Evolutionary conservation across 345 rosid genomes (phyloP), one percentile per base, ranked within the genome.

Genomic region (Pugionium dolabratum): DNA sequence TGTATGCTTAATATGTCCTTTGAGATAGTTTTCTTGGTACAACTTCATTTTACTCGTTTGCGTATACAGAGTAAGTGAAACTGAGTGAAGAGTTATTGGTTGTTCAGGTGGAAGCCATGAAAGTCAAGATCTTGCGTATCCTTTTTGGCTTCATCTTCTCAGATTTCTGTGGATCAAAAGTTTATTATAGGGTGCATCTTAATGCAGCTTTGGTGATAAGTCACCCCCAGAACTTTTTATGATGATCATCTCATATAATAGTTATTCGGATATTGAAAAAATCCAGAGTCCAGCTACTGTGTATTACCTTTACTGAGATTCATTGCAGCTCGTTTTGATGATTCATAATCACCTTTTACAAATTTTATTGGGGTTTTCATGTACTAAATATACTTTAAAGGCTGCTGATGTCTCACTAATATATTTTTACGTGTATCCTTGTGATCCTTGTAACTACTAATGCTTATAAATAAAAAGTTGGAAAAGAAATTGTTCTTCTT

Each of bases 61-160:
- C 6, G 5, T 27, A 9, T 31, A 33, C 5, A 31, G 64, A 6
- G 33, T 60, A 54, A 53, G 29, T 70, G 39, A 34, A 44, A 32
- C 28, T 31, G 37, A 55, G 56, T 45, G 59, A 49, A 72, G 52
- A 49, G 8, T 33, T 27, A 39, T 55, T 55, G 31, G 37, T 63
- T 64, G 57, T 74, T 69, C 76, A 78, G 83, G 73, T 43, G 47
- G 70, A 54, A 62, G 72, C 28, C 9, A 79, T 84, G 92, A 84
- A 75, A 81, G 89, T 86, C 59, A 82, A 84, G 76, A 61, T 84
- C 52, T 71, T 86, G 79, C 83, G 85, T 86, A 86, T 86, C 88
- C 86, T 59, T 80, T 54, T 42, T 54, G 36, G n/a, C 49, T 51
- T 55, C 48, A 51, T 44, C 43, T 54, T 69, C 39, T 61, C 25